phyloP scores from a whole-genome alignment of 2,329 filamentous ascomycete species.

The Pseudocercospora fijiensis region DNA sequence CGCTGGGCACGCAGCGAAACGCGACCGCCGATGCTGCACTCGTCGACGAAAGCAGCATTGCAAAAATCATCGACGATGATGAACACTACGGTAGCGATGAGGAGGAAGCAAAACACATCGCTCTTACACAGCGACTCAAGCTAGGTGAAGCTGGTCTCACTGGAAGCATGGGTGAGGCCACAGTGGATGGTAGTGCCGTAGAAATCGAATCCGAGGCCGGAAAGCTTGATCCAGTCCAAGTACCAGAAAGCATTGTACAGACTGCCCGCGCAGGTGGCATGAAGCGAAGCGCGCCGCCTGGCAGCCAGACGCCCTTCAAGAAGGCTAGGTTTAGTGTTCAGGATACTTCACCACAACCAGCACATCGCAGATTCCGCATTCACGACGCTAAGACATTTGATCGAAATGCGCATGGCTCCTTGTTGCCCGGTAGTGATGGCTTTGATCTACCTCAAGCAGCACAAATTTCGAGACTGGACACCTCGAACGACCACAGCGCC shows the following conservation, averaged over 20 bases:
- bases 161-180: slow-evolving; percentile 26
- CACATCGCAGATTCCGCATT: slow-evolving; percentile 31
- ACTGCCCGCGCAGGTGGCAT: slow-evolving; percentile 4
- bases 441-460: slow-evolving; percentile 19
- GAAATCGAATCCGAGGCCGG: slow-evolving; percentile 28
- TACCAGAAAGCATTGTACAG: slow-evolving; percentile 15
- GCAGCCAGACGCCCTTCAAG: slow-evolving; percentile 29
- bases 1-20: slow-evolving; percentile 8
- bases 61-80: slow-evolving; percentile 47
- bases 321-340: slow-evolving; percentile 20
- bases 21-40: slow-evolving; percentile 44
- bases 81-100: slow-evolving; percentile 46
- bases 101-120: slow-evolving; percentile 39
- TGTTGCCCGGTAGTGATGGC: slow-evolving; percentile 15
- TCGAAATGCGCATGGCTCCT: slow-evolving; percentile 2
- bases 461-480: slow-evolving; percentile 8
- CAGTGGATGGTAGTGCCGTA: slow-evolving; percentile 19
- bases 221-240: slow-evolving; percentile 15
- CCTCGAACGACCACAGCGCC: neutral
- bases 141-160: slow-evolving; percentile 25
- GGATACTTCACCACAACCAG: slow-evolving; percentile 13
- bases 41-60: slow-evolving; percentile 64
- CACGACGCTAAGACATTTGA: slow-evolving; percentile 24
- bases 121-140: slow-evolving; percentile 35
- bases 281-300: slow-evolving; percentile 26